A percentile compares a stretch with the other conserved stretches of the same genome.
These are phyloP conservation scores for Chaetomium sp. DNA, from an alignment of 2,329 filamentous ascomycete genomes.

Conservation along the genomic window DNA sequence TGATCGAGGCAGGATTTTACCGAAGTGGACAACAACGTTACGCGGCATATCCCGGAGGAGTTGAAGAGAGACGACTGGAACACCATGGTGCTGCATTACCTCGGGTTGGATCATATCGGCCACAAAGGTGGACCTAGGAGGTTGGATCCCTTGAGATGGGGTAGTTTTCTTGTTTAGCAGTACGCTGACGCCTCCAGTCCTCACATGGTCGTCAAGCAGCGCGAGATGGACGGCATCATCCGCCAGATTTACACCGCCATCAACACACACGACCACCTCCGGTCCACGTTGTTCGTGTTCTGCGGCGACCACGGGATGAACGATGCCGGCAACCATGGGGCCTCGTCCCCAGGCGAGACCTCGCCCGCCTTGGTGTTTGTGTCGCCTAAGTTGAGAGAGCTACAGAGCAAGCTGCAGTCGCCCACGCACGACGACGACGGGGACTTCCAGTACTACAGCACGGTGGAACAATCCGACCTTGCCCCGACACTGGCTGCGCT, in stretches of 20 bases:
- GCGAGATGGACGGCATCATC: conserved; percentile 86
- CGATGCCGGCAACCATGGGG: conserved; percentile 93
- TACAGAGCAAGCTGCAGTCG: conserved; percentile 39
- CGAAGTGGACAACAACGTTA: conserved; percentile 97
- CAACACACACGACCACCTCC: conserved; percentile 60
- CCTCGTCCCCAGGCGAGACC: conserved; percentile 88
- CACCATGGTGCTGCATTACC: conserved; percentile 88
- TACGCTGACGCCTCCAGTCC: conserved; percentile 43
- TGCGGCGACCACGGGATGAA: conserved; percentile 99
- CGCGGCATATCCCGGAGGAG: conserved; percentile 75
- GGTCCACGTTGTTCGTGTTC: conserved; percentile 74
- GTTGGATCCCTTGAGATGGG: conserved; percentile 37
- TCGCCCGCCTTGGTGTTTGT: conserved; percentile 88
- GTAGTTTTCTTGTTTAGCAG: conserved; percentile 4
- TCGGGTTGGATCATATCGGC: conserved; percentile 94
- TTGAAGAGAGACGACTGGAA: conserved; percentile 77
- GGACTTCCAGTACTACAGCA: conserved; percentile 77
- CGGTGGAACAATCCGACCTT: conserved; percentile 90
- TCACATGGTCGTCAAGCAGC: conserved; percentile 89
- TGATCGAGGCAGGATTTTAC: conserved; percentile 69
- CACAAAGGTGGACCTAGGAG: conserved; percentile 88
- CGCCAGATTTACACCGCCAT: conserved; percentile 70
- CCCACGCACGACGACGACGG: conserved; percentile 52
- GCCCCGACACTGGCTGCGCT: conserved; percentile 82
- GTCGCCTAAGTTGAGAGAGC: conserved; percentile 67